A percentile compares a stretch with the other conserved stretches of the same genome.
These are phyloP conservation scores for Kurtzmaniella quercitrusa DNA, from an alignment of 1,139 yeast species.

Conservation along the genomic window DNA sequence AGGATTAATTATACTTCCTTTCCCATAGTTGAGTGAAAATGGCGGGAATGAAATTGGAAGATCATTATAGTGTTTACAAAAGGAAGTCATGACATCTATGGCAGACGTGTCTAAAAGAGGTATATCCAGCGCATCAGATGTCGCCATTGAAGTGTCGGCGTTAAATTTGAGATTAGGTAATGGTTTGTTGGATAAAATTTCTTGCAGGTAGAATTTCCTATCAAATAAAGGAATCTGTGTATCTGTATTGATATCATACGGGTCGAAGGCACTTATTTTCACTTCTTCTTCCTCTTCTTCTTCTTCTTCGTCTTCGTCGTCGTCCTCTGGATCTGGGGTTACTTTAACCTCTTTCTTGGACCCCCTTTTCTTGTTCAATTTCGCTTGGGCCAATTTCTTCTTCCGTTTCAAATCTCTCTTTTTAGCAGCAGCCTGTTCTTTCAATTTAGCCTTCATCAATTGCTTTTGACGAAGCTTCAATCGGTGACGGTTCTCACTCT, in stretches of 20 bases:
- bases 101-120: slow-evolving; percentile 26
- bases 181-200: slow-evolving; percentile 19
- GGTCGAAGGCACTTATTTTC: slow-evolving; percentile 32
- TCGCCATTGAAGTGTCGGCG: slow-evolving; percentile 15
- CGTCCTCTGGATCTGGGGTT: slow-evolving; percentile 7
- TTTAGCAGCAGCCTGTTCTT: slow-evolving; percentile 8
- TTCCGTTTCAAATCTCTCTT: slow-evolving; percentile 6
- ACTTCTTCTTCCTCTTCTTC: slow-evolving; percentile 7
- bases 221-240: slow-evolving; percentile 26
- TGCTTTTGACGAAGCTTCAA: slow-evolving; percentile 9
- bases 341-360: neutral
- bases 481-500: slow-evolving; percentile 5
- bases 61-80: slow-evolving; percentile 28
- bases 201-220: slow-evolving; percentile 31
- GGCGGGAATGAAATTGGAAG: slow-evolving; percentile 39
- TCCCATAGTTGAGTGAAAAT: slow-evolving; percentile 16
- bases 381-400: slow-evolving; percentile 8
- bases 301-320: slow-evolving; percentile 5
- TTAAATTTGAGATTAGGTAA: slow-evolving; percentile 21
- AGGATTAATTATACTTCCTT: slow-evolving; percentile 17
- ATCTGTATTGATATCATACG: slow-evolving; percentile 34
- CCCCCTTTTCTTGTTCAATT: neutral
- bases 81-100: slow-evolving; percentile 24
- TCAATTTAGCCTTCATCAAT: slow-evolving; percentile 4
- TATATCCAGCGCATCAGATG: slow-evolving; percentile 12